Evolutionary conservation across 2,329 filamentous ascomycete genomes (phyloP).

Genomic region (Tolypocladium sp.): DNA sequence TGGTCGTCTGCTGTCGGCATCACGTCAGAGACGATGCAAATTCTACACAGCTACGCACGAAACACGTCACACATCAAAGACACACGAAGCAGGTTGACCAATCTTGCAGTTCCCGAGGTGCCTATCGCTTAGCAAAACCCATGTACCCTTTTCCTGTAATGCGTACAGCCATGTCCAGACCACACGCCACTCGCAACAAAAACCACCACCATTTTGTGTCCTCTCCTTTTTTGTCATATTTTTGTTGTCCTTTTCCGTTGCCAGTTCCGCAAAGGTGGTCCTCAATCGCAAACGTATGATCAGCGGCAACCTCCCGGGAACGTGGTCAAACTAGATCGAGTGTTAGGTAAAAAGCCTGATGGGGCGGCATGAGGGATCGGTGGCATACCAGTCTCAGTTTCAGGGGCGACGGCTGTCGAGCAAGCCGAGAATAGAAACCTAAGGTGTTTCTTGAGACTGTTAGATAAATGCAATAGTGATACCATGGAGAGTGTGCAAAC

Average conservation of each 20-base stretch:
- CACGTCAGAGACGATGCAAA: not conserved
- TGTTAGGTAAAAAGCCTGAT: not conserved
- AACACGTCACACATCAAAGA: not conserved
- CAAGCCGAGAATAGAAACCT: not conserved
- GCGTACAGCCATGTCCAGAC: not conserved
- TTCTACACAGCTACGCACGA: not conserved
- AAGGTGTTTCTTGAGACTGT: not conserved
- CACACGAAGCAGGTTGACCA: not conserved
- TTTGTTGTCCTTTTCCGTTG: not conserved
- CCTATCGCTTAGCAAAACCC: not conserved
- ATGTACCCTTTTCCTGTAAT: not conserved
- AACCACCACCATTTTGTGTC: not conserved
- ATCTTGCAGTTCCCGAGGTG: not conserved
- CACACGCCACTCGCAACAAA: not conserved
- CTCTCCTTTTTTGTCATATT: not conserved
- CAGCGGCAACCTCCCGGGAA: not conserved
- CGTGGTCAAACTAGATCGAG: not conserved
- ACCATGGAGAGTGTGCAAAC: not conserved
- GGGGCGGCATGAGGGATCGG: not conserved
- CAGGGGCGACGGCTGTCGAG: not conserved
- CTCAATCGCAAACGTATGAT: not conserved
- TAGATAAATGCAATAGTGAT: not conserved
- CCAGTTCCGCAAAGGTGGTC: too few species aligned
- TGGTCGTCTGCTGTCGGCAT: not conserved
- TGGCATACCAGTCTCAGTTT: not conserved